phyloP scores from a whole-genome alignment of 225 moss, liverwort and hornwort genomes.

The Asterella californica region DNA sequence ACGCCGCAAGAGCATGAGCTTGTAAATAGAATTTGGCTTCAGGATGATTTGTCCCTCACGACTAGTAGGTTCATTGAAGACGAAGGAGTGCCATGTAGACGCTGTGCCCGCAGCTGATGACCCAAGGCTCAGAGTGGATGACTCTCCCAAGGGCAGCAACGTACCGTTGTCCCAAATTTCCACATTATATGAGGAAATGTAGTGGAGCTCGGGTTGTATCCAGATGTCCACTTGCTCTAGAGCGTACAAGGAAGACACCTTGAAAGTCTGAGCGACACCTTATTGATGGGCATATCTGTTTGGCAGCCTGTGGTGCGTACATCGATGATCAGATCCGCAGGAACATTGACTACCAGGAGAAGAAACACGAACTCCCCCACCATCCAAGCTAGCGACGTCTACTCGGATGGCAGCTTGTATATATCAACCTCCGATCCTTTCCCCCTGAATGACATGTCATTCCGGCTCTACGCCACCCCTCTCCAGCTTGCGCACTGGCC shows the following conservation, averaged over 20 bases:
- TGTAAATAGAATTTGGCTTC: neutral
- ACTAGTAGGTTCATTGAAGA: too few relatives aligned
- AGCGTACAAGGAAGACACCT: neutral
- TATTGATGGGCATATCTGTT: constrained; percentile 1
- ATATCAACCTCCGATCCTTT: neutral
- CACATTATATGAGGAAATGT: neutral
- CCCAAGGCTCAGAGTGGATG: neutral
- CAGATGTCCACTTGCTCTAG: constrained; percentile 1
- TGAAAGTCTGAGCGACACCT: constrained; percentile 7
- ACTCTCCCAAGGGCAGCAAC: neutral
- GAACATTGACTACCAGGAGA: neutral
- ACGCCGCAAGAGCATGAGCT: neutral
- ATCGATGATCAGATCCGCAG: constrained; percentile 4
- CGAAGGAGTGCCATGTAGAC: constrained; percentile 1
- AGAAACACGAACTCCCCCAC: neutral
- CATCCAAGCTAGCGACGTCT: neutral
- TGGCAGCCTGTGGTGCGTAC: constrained; percentile 1
- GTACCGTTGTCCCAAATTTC: constrained; percentile 5
- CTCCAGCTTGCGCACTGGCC: constrained; percentile 4
- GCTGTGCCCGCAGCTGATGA: neutral
- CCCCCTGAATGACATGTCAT: constrained; percentile 11
- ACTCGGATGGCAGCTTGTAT: constrained; percentile 6
- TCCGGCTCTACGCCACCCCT: constrained; percentile 1
- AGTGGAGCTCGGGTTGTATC: neutral
- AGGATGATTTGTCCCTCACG: neutral